phyloP scores from a whole-genome alignment of 306 rosid genomes.

The Ammopiptanthus mongolicus region DNA sequence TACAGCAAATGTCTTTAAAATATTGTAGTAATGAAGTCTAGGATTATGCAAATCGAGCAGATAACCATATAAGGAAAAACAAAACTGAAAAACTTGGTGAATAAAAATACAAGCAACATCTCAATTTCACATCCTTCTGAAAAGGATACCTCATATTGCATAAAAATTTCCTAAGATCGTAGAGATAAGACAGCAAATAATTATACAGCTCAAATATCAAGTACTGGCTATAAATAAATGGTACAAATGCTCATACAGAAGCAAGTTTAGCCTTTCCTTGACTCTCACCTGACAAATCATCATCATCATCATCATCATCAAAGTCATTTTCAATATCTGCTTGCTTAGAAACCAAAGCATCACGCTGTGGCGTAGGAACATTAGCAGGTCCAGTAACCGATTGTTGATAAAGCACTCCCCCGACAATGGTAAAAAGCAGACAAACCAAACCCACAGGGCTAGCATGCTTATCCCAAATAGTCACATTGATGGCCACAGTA shows the following conservation, averaged over 20 bases:
- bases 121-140: slow-evolving; percentile 17
- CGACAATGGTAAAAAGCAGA: slow-evolving; percentile 71
- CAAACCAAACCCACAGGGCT: slow-evolving; percentile 81
- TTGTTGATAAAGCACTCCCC: slow-evolving; percentile 93
- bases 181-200: slow-evolving; percentile 23
- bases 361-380: slow-evolving; percentile 41
- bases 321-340: slow-evolving; percentile 25
- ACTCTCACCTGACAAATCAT: slow-evolving; percentile 38
- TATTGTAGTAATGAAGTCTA: background rate
- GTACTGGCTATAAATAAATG: slow-evolving; percentile 18
- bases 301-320: slow-evolving; percentile 17
- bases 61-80: background rate
- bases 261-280: slow-evolving; percentile 56
- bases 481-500: slow-evolving; percentile 81
- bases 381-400: slow-evolving; percentile 53
- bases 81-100: background rate
- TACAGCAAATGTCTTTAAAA: too few species aligned
- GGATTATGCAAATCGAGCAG: background rate
- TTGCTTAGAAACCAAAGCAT: slow-evolving; percentile 39
- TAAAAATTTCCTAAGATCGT: slow-evolving; percentile 18
- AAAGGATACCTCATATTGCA: slow-evolving; percentile 25
- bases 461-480: slow-evolving; percentile 98
- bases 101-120: slow-evolving; percentile 2
- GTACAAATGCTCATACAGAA: slow-evolving; percentile 46
- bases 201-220: slow-evolving; percentile 20